Evolutionary conservation across 169 alveolate genomes (phyloP).

Genomic region (Babesia ovata): DNA sequence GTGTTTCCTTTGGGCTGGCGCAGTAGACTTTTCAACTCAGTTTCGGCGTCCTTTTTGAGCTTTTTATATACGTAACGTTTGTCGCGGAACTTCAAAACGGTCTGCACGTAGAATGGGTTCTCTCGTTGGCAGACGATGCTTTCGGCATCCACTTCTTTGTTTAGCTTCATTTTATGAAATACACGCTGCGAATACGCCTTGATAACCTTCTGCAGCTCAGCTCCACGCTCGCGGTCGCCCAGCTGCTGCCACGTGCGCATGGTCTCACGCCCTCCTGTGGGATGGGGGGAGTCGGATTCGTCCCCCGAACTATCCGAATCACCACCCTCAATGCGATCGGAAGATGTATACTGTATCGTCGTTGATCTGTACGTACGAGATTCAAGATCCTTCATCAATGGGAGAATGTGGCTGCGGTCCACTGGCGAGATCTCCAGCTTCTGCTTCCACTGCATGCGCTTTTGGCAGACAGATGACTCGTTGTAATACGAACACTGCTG

Average conservation of each 20-base stretch:
- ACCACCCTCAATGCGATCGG: conserved; percentile 2
- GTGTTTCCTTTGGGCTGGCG: conserved; percentile 79
- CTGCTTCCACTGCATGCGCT: conserved; percentile 92
- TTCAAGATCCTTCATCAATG: conserved; percentile 70
- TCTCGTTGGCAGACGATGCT: conserved; percentile 97
- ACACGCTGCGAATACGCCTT: conserved; percentile 81
- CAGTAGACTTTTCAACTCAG: conserved; percentile 77
- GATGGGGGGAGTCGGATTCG: conserved; percentile 2
- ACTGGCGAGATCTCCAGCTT: conserved; percentile 90
- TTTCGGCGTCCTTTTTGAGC: conserved; percentile 83
- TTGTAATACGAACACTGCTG: conserved; percentile 92
- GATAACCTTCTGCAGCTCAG: conserved; percentile 87
- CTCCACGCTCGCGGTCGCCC: conserved; percentile 83
- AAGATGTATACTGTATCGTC: neutral
- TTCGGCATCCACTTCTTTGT: conserved; percentile 75
- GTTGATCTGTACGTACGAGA: conserved; percentile 67
- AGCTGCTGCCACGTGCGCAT: conserved; percentile 78
- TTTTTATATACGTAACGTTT: conserved; percentile 95
- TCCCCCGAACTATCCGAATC: conserved; percentile 34
- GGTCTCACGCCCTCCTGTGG: neutral
- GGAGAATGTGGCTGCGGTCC: conserved; percentile 76
- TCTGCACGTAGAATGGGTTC: conserved; percentile 96
- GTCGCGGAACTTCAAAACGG: conserved; percentile 93
- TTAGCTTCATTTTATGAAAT: conserved; percentile 69
- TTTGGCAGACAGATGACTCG: conserved; percentile 86